Conservation (phyloP, 306 rosid genomes). For the Prunus davidiana region DNA sequence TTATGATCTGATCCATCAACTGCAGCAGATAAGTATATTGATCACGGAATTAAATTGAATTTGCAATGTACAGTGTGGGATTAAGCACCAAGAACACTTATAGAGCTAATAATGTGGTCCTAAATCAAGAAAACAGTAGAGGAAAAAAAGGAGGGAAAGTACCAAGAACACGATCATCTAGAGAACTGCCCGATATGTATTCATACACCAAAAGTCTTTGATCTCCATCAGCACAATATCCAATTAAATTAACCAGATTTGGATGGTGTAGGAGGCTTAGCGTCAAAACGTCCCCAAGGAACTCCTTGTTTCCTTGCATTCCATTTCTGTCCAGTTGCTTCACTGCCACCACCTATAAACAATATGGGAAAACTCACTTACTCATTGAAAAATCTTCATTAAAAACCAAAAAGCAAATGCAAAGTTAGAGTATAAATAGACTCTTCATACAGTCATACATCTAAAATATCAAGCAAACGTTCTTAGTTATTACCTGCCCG, state of each 20-base stretch:
- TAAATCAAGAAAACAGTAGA: not conserved
- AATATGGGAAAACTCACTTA: not conserved
- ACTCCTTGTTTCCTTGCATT: constrained; percentile 66
- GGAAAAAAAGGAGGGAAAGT: not conserved
- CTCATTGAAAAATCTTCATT: not conserved
- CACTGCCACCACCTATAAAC: constrained; percentile 75
- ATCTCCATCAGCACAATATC: constrained; percentile 96
- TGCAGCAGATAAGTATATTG: constrained; percentile 29
- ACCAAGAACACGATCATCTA: constrained; percentile 71
- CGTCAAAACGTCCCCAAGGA: constrained; percentile 61
- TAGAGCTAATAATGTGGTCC: not conserved
- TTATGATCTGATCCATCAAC: constrained; percentile 32
- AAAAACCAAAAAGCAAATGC: not conserved
- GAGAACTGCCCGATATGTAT: constrained; percentile 55
- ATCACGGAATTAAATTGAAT: not conserved
- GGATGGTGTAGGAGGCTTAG: constrained; percentile 69
- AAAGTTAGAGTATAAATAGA: no score
- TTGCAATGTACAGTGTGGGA: no score
- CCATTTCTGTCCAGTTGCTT: constrained; percentile 93
- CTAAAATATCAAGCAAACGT: not conserved
- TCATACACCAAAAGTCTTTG: constrained; percentile 89
- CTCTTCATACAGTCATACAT: no score
- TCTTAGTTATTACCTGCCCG: constrained; percentile 51
- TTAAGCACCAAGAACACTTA: not conserved
- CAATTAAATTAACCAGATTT: constrained; percentile 67